Base-by-base conservation (phyloP, 257 asterid species). In the Solanum sejunctum region DNA sequence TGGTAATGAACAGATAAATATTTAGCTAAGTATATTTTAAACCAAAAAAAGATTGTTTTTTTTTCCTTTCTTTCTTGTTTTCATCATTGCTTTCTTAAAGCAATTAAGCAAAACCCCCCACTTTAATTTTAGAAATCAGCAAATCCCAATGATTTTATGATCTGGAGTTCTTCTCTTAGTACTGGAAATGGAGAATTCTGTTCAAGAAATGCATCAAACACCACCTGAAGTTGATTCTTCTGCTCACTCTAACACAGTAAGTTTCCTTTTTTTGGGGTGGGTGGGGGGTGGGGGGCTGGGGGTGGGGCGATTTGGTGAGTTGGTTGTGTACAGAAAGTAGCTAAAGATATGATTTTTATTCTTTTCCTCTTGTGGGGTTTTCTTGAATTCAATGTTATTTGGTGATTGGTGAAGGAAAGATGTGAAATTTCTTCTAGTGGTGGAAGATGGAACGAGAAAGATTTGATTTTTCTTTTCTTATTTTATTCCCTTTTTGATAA, bases 1-100 rank as follows among this genome's bases (percentile, higher is more conserved):
- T 63, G 61, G 43, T 51, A 45, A 77, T 8, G 63, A 77, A 15
- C 82, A 49, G 21, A 49, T 49, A 75, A 8, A 49, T n/a, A 73
- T 12, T 75, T 7, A 32, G 36, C 36, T 32, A 73, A 73, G 21
- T 73, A 6, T 73, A 75, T 47, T 56, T 26, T 18, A 84, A 21
- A 72, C 47, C 79, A 23, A 43, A 57, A 32, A 26, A 64, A 15
- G 32, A 10, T 41, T 12, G n/a, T 23, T 83, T 83, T 60, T 23
- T 21, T 63, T 36, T 78, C 11, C 18, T 57, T 36, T 49, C 43
- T 55, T 84, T 85, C 84, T 82, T 87, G 83, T 87, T 85, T 83
- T 83, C 81, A 83, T 85, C 85, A 67, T 52, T 82, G 66, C 79
- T 64, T 56, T 83, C 87, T 77, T 83, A 82, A 80, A 73, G 10